Evolutionary conservation across 805 yeast species (phyloP).

Genomic region (Candida koratica): DNA sequence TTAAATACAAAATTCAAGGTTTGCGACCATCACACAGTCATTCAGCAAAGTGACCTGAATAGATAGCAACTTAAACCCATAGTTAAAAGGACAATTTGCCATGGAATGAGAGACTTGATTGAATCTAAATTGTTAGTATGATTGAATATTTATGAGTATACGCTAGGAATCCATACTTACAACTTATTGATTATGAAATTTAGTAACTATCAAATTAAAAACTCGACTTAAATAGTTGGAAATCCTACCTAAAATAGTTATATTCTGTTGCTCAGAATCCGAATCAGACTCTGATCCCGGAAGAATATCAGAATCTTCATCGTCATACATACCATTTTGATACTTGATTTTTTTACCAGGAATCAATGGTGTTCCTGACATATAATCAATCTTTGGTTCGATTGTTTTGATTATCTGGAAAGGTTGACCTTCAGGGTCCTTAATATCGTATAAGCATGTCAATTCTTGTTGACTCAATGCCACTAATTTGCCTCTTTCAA

Average conservation of each 20-base stretch:
- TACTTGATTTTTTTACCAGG: constrained; percentile 17
- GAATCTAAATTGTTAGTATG: constrained; percentile 6
- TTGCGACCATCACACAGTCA: constrained; percentile 4
- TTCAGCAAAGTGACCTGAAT: background rate
- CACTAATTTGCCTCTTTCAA: constrained; percentile 48
- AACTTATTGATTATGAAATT: constrained; percentile 5
- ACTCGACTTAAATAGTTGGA: constrained; percentile 9
- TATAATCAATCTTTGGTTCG: constrained; percentile 13
- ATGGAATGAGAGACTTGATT: background rate
- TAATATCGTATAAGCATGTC: constrained; percentile 39
- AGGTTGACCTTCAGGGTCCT: constrained; percentile 39
- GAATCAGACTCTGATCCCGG: constrained; percentile 6
- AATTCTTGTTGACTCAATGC: constrained; percentile 42
- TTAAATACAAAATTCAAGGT: constrained; percentile 13
- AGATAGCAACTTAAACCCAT: background rate
- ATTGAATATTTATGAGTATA: no score
- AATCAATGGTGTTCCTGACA: constrained; percentile 16
- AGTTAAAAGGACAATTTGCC: background rate
- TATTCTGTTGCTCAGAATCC: constrained; percentile 6
- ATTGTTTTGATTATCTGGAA: constrained; percentile 19
- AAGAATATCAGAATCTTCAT: constrained; percentile 7
- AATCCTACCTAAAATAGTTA: constrained; percentile 9
- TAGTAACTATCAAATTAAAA: constrained; percentile 8
- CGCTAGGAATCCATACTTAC: constrained; percentile 1
- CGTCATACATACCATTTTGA: constrained; percentile 39